Conservation (phyloP, 495 filamentous ascomycete genomes). For the Podospora fimiseda region DNA sequence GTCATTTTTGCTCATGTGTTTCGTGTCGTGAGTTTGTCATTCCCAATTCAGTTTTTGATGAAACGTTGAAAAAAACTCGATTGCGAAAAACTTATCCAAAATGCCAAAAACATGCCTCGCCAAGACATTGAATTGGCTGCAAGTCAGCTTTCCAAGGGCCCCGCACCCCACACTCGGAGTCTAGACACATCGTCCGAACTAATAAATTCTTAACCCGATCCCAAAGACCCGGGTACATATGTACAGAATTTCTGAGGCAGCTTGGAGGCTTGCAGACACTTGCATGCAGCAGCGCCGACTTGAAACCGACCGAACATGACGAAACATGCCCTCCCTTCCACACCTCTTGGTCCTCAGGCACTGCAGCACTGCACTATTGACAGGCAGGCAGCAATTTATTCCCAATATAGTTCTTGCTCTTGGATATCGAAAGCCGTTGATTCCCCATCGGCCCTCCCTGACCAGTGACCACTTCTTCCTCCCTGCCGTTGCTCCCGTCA, state of each 20-base stretch:
- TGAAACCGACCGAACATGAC: conserved; percentile 6
- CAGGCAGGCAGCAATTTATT: not conserved
- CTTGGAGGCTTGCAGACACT: conserved; percentile 12
- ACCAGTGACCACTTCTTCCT: too few relatives aligned
- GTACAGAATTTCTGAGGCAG: conserved; percentile 1
- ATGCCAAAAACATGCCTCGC: not conserved
- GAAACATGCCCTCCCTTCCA: not conserved
- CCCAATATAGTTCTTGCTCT: too few relatives aligned
- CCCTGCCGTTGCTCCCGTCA: not conserved
- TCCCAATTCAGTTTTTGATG: not conserved
- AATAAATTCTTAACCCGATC: conserved; percentile 11
- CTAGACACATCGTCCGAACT: conserved; percentile 4
- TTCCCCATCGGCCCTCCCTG: too few relatives aligned
- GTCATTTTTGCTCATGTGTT: not conserved
- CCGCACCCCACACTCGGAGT: conserved; percentile 2
- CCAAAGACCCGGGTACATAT: conserved; percentile 13
- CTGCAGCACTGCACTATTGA: not conserved
- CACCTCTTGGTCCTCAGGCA: not conserved
- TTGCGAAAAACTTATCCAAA: too few relatives aligned
- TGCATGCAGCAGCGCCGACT: not conserved
- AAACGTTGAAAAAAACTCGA: too few relatives aligned
- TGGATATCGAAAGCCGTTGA: not conserved
- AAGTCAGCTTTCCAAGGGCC: conserved; percentile 23
- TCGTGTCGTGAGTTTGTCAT: not conserved
- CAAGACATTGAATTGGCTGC: conserved; percentile 11